phyloP scores from a whole-genome alignment of 139 green algal genomes.

The Desmodesmus armatus region DNA sequence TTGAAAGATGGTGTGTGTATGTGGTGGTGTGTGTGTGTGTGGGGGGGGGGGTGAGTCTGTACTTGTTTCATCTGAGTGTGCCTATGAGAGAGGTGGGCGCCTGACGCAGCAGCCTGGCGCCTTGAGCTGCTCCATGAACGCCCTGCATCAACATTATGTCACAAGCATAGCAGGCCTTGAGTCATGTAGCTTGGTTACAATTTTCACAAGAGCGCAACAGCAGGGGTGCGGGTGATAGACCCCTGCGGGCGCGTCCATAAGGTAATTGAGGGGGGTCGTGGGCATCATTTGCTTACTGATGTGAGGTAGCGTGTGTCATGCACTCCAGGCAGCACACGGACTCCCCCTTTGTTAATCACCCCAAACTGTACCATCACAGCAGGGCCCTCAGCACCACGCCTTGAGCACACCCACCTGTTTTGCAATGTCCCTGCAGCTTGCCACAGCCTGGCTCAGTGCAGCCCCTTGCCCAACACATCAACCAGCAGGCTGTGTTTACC shows the following conservation, averaged over 20 bases:
- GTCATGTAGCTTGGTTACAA: neutral
- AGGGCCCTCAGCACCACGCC: neutral
- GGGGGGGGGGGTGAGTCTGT: no score
- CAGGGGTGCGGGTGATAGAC: neutral
- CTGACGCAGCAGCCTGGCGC: conserved; percentile 75
- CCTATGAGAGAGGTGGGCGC: conserved; percentile 80
- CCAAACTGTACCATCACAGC: neutral
- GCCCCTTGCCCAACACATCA: conserved; percentile 44
- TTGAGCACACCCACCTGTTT: neutral
- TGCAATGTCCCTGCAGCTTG: conserved; percentile 49
- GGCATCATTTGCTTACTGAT: neutral
- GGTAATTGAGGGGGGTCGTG: neutral
- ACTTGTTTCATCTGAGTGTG: no score
- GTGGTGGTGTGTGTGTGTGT: no score
- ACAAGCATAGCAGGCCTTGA: neutral
- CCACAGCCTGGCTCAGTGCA: conserved; percentile 55
- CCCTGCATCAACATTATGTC: conserved; percentile 28
- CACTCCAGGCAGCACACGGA: neutral
- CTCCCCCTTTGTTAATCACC: neutral
- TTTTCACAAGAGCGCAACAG: neutral
- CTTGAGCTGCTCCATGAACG: conserved; percentile 81
- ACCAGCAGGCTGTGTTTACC: conserved; percentile 64
- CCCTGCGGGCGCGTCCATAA: neutral
- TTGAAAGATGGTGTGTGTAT: no score
- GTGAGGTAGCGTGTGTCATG: neutral